These are phyloP conservation scores for Saccharomycopsis crataegensis DNA, from an alignment of 1,139 yeast genomes.

Conservation along the genomic window DNA sequence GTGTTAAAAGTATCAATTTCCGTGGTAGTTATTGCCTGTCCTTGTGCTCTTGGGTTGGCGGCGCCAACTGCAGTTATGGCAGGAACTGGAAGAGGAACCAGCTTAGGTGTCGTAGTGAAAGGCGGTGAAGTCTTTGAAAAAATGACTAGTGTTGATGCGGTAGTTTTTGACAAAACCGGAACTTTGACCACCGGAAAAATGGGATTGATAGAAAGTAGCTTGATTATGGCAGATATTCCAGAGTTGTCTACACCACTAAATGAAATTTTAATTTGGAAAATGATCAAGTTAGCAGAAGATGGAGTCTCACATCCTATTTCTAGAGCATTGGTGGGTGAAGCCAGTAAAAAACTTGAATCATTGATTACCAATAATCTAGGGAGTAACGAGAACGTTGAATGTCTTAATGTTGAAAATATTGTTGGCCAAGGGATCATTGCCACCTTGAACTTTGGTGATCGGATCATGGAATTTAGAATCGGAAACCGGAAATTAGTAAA, in stretches of 20 bases:
- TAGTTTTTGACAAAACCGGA: constrained; percentile 93
- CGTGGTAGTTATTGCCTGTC: constrained; percentile 87
- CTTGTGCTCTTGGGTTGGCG: constrained; percentile 86
- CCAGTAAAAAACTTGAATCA: neutral
- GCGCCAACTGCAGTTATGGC: constrained; percentile 99
- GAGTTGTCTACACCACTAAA: neutral
- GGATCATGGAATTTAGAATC: constrained; percentile 34
- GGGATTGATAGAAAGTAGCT: constrained; percentile 38
- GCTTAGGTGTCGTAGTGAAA: constrained; percentile 81
- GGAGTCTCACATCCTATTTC: constrained; percentile 89
- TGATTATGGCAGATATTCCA: constrained; percentile 28
- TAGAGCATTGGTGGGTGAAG: constrained; percentile 39
- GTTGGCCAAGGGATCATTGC: constrained; percentile 73
- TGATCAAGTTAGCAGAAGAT: constrained; percentile 39
- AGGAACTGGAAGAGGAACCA: constrained; percentile 94
- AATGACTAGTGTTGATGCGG: constrained; percentile 55
- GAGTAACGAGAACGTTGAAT: constrained; percentile 20
- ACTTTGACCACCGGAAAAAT: constrained; percentile 84
- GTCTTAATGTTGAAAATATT: constrained; percentile 40
- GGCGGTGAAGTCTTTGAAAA: constrained; percentile 87
- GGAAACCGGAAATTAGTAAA: constrained; percentile 51
- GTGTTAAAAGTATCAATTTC: constrained; percentile 83
- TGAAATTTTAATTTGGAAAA: neutral
- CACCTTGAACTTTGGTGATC: constrained; percentile 27
- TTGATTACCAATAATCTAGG: neutral